These are phyloP conservation scores for Forsythia viridissima DNA, from an alignment of 257 asterid genomes.

Conservation along the genomic window DNA sequence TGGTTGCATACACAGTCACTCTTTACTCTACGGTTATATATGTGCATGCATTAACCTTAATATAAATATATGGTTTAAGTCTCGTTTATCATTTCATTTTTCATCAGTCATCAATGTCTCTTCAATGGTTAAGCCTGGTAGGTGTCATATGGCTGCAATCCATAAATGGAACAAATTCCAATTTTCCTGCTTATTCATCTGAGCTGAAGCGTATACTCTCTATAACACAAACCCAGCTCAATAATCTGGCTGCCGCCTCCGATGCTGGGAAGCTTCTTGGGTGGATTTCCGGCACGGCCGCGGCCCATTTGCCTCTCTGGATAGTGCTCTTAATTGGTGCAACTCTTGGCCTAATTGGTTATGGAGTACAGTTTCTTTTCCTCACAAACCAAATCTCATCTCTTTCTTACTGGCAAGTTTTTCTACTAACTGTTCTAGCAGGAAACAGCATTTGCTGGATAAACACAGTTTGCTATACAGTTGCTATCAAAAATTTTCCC, in stretches of 20 bases:
- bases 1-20: background rate
- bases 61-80: no score
- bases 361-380: conserved; percentile 75
- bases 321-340: conserved; percentile 68
- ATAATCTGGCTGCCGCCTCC: conserved; percentile 77
- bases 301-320: conserved; percentile 63
- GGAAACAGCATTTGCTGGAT: conserved; percentile 85
- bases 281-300: conserved; percentile 75
- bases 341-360: conserved; percentile 60
- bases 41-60: background rate
- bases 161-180: conserved; percentile 73
- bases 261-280: conserved; percentile 88
- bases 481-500: conserved; percentile 65
- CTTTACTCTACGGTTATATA: background rate
- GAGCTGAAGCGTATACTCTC: conserved; percentile 57
- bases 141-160: conserved; percentile 80
- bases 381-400: conserved; percentile 27
- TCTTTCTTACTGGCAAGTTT: conserved; percentile 49
- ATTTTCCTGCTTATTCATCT: conserved; percentile 78
- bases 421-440: conserved; percentile 59
- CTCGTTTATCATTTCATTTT: no score
- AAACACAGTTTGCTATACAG: conserved; percentile 61
- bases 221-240: conserved; percentile 65
- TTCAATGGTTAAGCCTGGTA: conserved; percentile 74
- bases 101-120: conserved; percentile 33